Conservation (phyloP, 129 eudicot genomes). For the Lactuca saligna region DNA sequence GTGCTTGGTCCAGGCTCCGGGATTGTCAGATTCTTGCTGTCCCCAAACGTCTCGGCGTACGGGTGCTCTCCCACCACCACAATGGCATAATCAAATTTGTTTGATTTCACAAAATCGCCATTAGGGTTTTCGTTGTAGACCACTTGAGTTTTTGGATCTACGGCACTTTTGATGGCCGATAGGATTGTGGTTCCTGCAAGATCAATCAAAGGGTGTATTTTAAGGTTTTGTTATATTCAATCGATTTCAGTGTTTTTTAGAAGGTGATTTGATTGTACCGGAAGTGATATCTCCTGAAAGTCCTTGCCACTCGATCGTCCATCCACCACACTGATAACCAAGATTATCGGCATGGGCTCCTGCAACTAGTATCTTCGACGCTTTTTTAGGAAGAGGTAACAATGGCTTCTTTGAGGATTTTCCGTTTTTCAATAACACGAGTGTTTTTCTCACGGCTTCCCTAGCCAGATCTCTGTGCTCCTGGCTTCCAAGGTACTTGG, state of each 20-base stretch:
- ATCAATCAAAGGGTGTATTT: neutral
- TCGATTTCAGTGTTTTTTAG: neutral
- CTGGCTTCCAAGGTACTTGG: slow-evolving; percentile 64
- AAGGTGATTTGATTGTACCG: slow-evolving; percentile 39
- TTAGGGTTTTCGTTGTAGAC: slow-evolving; percentile 62
- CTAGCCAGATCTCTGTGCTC: slow-evolving; percentile 74
- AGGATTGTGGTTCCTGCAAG: slow-evolving; percentile 76
- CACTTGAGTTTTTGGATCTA: slow-evolving; percentile 60
- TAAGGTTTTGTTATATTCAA: neutral
- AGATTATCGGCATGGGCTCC: slow-evolving; percentile 75
- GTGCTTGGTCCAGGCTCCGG: slow-evolving; percentile 59
- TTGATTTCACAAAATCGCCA: slow-evolving; percentile 42
- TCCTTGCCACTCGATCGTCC: slow-evolving; percentile 95
- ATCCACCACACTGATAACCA: slow-evolving; percentile 89
- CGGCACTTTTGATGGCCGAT: slow-evolving; percentile 53
- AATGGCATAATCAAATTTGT: slow-evolving; percentile 66
- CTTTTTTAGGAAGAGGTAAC: slow-evolving; percentile 69
- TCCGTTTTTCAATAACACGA: slow-evolving; percentile 79
- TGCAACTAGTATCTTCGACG: slow-evolving; percentile 70
- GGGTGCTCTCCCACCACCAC: slow-evolving; percentile 87
- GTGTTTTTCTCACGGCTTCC: slow-evolving; percentile 86
- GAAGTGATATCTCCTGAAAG: slow-evolving; percentile 57
- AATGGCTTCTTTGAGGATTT: slow-evolving; percentile 45
- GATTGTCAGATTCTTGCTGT: slow-evolving; percentile 60
- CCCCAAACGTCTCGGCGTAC: slow-evolving; percentile 76